A percentile compares a stretch with the other conserved stretches of the same genome.
phyloP scores from a whole-genome alignment of 139 green algal genomes.

The Micractinium sp. region DNA sequence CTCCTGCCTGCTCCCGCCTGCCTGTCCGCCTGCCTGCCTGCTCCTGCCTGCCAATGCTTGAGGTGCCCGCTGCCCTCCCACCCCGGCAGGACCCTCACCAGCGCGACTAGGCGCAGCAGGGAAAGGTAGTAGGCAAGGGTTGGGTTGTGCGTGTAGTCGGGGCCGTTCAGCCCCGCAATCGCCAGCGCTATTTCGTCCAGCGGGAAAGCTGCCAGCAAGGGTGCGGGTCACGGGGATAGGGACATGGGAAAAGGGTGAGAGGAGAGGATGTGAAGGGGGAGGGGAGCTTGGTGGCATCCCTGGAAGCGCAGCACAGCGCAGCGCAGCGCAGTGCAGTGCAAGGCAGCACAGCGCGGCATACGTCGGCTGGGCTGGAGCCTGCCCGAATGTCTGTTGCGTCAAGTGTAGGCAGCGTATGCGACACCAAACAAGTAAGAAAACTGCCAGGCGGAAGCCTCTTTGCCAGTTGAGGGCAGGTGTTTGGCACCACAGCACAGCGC shows the following conservation, averaged over 20 bases:
- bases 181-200: conserved; percentile 41
- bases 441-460: no score
- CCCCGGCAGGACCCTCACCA: conserved; percentile 21
- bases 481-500: not conserved
- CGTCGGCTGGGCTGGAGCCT: no score
- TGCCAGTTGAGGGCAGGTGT: no score
- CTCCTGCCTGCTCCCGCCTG: not conserved
- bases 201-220: not conserved
- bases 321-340: no score
- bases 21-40: not conserved
- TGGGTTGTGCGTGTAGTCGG: not conserved
- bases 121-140: conserved; percentile 24
- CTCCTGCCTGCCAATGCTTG: not conserved
- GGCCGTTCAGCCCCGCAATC: conserved; percentile 37
- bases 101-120: conserved; percentile 14
- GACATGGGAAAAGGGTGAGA: no score
- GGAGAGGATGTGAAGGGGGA: no score
- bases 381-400: no score
- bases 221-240: not conserved
- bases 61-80: not conserved
- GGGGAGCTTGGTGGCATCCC: no score
- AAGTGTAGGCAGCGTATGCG: no score
- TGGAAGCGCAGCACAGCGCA: not conserved
- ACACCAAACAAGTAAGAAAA: no score
- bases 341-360: not conserved